Base-by-base conservation (phyloP, 495 filamentous ascomycete species). In the Corynascus novoguineensis region DNA sequence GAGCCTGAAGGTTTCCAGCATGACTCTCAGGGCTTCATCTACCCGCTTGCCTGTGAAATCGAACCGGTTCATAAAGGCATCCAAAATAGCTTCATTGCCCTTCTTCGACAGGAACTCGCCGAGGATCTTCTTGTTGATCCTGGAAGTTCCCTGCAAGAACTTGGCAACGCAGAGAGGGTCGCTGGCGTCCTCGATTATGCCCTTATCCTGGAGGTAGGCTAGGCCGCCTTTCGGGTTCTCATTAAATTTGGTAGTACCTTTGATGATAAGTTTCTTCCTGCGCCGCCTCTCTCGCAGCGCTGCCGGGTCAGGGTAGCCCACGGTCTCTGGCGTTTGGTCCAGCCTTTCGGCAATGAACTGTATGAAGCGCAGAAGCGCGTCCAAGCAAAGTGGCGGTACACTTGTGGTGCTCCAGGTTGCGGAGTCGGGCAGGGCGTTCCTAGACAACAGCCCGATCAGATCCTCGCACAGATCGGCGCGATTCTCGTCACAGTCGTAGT, bases 331-430 rank as follows among this genome's bases (percentile, higher is more conserved):
- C 28, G 81, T 75, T 53, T 92, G 80, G 59, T 96, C 83, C 12
- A 97, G 71, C 54, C 93, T 79, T 61, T 96, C 92, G 11, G 90
- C 85, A 54, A 99, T 85, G 51, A 86, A 96, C 63, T 95, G 91
- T 40, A 99, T 80, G 61, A 90, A 97, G 15, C 90, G 84, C 14
- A 99, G 78, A 1, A 97, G 79, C 45, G 93, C 87, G 65, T 99
- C 93, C 9, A 99, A 75, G 65, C 95, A 99, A 19, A 99, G 71
- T 3, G 95, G 93, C 17, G 93, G 93, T 11, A 99, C 93, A 67
- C 95, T 99, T 25, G 93, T 97, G 0, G 93, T 99, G 69, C 93
- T 99, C 93, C 93, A 99, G 22, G 92, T 97, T 11, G 92, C 95
- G 3, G 93, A 96, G 65, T 99, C 93, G 8, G 93, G 93, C 62